Evolutionary conservation across 331 rosid genomes (phyloP).

Genomic region (Telfairia occidentalis): DNA sequence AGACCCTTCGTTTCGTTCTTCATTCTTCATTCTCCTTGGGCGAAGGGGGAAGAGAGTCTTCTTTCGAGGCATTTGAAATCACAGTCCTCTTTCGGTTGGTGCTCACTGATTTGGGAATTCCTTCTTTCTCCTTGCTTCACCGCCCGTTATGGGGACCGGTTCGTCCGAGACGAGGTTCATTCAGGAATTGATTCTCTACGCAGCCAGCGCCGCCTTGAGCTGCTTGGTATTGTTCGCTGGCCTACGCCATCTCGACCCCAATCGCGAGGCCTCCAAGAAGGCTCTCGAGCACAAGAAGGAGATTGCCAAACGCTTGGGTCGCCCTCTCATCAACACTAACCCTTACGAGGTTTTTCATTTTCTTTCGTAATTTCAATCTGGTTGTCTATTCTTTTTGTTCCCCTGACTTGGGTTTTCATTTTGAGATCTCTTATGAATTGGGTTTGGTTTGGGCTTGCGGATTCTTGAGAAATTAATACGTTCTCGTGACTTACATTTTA

Average conservation of each 20-base stretch:
- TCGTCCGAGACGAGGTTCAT: conserved; percentile 60
- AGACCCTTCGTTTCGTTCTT: too few relatives aligned
- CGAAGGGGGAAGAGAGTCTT: too few relatives aligned
- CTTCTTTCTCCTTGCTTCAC: background rate
- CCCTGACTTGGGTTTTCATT: background rate
- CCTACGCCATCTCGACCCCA: conserved; percentile 81
- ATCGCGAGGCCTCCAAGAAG: conserved; percentile 84
- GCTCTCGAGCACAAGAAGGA: conserved; percentile 80
- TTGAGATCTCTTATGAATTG: background rate
- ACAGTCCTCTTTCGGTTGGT: background rate
- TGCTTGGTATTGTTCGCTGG: conserved; percentile 63
- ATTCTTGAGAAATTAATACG: background rate
- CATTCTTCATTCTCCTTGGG: too few relatives aligned
- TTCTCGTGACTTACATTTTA: background rate
- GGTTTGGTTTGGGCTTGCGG: background rate
- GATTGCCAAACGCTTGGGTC: conserved; percentile 83
- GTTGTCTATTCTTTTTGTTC: too few relatives aligned
- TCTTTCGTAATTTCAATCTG: background rate
- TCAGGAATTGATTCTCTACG: conserved; percentile 61
- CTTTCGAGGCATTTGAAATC: background rate
- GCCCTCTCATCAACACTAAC: conserved; percentile 82
- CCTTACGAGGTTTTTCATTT: conserved; percentile 58
- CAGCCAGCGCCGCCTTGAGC: conserved; percentile 88
- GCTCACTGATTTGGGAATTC: background rate
- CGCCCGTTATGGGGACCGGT: background rate